Conservation (phyloP, 1,284 basidiomycete genomes). For the Cutaneotrichosporon sp. region DNA sequence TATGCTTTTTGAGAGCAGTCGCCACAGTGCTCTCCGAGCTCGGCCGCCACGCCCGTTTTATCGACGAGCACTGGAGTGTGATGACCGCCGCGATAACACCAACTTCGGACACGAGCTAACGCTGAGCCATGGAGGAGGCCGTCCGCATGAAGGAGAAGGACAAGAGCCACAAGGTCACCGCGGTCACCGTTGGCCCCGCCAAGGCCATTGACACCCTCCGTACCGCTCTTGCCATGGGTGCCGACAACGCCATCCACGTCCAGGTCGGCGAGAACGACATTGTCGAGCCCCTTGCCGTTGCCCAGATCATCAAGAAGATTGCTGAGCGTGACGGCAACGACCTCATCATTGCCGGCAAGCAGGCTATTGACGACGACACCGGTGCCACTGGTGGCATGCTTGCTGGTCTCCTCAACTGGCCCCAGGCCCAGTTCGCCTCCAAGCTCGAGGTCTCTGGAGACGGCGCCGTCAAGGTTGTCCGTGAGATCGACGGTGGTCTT, state of each 20-base stretch:
- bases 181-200: constrained; percentile 84
- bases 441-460: constrained; percentile 73
- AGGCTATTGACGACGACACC: constrained; percentile 95
- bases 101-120: neutral
- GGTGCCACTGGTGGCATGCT: constrained; percentile 98
- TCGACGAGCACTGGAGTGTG: too few relatives aligned
- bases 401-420: constrained; percentile 85
- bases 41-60: too few relatives aligned
- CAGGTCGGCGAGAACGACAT: constrained; percentile 81
- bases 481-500: constrained; percentile 93
- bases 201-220: constrained; percentile 88
- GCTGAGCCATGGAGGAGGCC: constrained; percentile 90
- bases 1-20: too few relatives aligned
- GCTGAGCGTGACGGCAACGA: constrained; percentile 63
- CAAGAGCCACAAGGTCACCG: constrained; percentile 67
- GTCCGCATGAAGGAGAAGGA: constrained; percentile 78
- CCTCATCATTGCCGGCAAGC: constrained; percentile 94
- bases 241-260: constrained; percentile 88
- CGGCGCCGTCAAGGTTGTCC: constrained; percentile 67
- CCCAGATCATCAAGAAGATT: constrained; percentile 69
- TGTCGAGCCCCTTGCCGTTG: constrained; percentile 47
- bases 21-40: too few relatives aligned
- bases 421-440: constrained; percentile 92
- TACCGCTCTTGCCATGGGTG: constrained; percentile 96
- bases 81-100: neutral